A percentile compares a stretch with the other conserved stretches of the same genome.
These are phyloP conservation scores for Phytopythium litorale DNA, from an alignment of 352 stramenopile genomes.

Conservation along the genomic window DNA sequence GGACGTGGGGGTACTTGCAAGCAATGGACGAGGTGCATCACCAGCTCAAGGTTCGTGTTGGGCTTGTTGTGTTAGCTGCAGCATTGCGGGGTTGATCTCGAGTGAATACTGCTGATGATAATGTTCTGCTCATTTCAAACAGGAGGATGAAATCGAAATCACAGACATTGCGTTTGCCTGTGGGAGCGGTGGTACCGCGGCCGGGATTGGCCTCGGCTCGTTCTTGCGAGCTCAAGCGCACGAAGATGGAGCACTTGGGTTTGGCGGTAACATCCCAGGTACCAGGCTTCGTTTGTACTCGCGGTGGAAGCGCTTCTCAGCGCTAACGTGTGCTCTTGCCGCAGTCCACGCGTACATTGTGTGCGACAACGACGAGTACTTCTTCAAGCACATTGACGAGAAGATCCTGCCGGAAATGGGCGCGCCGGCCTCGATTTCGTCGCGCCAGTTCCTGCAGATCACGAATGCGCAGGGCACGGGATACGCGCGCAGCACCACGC, in stretches of 20 bases:
- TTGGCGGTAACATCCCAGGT: conserved; percentile 33
- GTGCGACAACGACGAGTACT: conserved; percentile 84
- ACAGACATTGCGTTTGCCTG: conserved; percentile 86
- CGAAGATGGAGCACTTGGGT: conserved; percentile 29
- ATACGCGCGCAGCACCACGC: conserved; percentile 74
- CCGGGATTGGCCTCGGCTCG: conserved; percentile 69
- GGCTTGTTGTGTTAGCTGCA: not conserved
- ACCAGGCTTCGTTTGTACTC: not conserved
- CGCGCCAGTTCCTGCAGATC: conserved; percentile 70
- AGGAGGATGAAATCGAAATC: conserved; percentile 50
- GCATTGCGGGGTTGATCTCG: not conserved
- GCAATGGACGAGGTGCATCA: conserved; percentile 88
- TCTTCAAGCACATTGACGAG: conserved; percentile 76
- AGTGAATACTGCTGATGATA: not conserved
- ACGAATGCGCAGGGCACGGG: conserved; percentile 77
- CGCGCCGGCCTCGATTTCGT: conserved; percentile 36
- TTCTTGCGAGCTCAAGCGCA: conserved; percentile 55
- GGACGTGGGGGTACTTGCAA: conserved; percentile 93
- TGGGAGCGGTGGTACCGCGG: conserved; percentile 72
- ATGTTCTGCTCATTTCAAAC: not conserved
- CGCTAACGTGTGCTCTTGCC: not conserved
- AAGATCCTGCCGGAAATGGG: conserved; percentile 75
- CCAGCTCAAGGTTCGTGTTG: conserved; percentile 45
- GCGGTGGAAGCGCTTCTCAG: not conserved
- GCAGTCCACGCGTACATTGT: conserved; percentile 81